These are phyloP conservation scores for Pseudocercospora macadamiae DNA, from an alignment of 2,329 filamentous ascomycete genomes.

Conservation along the genomic window DNA sequence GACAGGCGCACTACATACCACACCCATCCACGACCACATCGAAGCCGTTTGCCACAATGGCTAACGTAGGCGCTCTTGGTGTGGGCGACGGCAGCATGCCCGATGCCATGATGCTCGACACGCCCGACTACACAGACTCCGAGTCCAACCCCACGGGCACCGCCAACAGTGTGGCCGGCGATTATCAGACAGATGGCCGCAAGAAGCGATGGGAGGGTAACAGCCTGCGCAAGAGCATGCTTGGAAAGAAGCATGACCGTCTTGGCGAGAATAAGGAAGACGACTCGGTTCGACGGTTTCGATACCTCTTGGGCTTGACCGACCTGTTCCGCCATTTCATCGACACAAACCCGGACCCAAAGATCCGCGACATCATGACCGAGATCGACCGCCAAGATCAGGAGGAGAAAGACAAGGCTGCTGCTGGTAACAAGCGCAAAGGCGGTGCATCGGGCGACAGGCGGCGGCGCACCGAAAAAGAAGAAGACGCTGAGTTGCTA, in stretches of 20 bases:
- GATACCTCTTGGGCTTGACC: slow-evolving; percentile 90
- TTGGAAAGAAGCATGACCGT: slow-evolving; percentile 92
- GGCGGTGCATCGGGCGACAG: slow-evolving; percentile 80
- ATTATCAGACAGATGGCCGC: slow-evolving; percentile 72
- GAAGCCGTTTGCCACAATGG: slow-evolving; percentile 25
- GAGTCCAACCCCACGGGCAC: slow-evolving; percentile 69
- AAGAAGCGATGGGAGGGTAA: slow-evolving; percentile 85
- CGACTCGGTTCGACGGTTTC: slow-evolving; percentile 90
- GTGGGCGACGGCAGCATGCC: slow-evolving; percentile 38
- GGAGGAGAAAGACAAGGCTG: slow-evolving; percentile 62
- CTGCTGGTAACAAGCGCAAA: slow-evolving; percentile 76
- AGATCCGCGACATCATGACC: slow-evolving; percentile 88
- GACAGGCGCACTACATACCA: slow-evolving; percentile 13
- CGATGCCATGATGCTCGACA: slow-evolving; percentile 53
- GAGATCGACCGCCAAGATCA: slow-evolving; percentile 94
- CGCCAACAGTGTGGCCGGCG: slow-evolving; percentile 84
- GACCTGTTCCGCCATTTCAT: slow-evolving; percentile 99
- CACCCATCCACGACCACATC: neutral
- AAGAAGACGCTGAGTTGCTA: slow-evolving; percentile 88
- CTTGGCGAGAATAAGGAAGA: slow-evolving; percentile 96
- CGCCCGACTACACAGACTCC: slow-evolving; percentile 67
- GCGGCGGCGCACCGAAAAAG: slow-evolving; percentile 88
- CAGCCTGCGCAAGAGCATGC: slow-evolving; percentile 85
- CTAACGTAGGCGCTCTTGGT: slow-evolving; percentile 28
- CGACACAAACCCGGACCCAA: slow-evolving; percentile 93